A percentile compares a stretch with the other conserved stretches of the same genome.
Evolutionary conservation across 1,139 yeast species (phyloP).

Genomic region (Hyphopichia pseudoburtonii): DNA sequence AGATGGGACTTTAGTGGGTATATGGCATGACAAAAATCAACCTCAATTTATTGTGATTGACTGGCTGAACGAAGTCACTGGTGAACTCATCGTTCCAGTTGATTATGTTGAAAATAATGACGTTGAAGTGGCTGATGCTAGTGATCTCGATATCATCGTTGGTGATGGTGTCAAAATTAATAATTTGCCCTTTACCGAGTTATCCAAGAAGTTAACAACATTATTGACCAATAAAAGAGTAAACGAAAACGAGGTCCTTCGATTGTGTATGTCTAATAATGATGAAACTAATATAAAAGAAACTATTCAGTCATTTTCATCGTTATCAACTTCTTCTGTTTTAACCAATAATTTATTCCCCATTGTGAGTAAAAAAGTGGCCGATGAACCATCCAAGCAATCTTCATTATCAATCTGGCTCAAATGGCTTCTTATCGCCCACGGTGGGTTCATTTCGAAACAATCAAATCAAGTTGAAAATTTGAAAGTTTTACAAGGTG

Average conservation of each 20-base stretch:
- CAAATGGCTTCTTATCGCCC: slow-evolving; percentile 47
- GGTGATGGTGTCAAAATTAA: slow-evolving; percentile 10
- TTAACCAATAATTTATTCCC: slow-evolving; percentile 30
- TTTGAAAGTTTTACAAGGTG: slow-evolving; percentile 30
- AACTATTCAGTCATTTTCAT: slow-evolving; percentile 26
- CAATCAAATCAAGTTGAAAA: slow-evolving; percentile 29
- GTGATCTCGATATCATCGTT: slow-evolving; percentile 2
- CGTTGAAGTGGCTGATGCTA: slow-evolving; percentile 5
- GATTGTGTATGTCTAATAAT: slow-evolving; percentile 35
- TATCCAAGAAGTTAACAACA: slow-evolving; percentile 20
- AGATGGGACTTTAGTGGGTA: slow-evolving; percentile 15
- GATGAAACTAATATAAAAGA: slow-evolving; percentile 35
- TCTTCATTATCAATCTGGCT: slow-evolving; percentile 45
- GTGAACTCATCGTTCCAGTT: slow-evolving; percentile 15
- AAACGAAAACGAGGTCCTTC: slow-evolving; percentile 15
- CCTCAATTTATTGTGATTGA: slow-evolving; percentile 20
- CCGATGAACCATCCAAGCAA: slow-evolving; percentile 33
- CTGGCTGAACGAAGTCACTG: slow-evolving; percentile 17
- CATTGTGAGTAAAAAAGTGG: slow-evolving; percentile 32
- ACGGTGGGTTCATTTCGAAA: slow-evolving; percentile 42
- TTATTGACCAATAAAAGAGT: slow-evolving; percentile 10
- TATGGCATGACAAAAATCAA: slow-evolving; percentile 40
- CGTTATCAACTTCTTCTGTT: slow-evolving; percentile 14
- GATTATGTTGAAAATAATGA: slow-evolving; percentile 14
- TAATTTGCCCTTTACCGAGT: slow-evolving; percentile 23